Evolutionary conservation across 495 filamentous ascomycete species (phyloP).

Genomic region (Tirmania nivea): DNA sequence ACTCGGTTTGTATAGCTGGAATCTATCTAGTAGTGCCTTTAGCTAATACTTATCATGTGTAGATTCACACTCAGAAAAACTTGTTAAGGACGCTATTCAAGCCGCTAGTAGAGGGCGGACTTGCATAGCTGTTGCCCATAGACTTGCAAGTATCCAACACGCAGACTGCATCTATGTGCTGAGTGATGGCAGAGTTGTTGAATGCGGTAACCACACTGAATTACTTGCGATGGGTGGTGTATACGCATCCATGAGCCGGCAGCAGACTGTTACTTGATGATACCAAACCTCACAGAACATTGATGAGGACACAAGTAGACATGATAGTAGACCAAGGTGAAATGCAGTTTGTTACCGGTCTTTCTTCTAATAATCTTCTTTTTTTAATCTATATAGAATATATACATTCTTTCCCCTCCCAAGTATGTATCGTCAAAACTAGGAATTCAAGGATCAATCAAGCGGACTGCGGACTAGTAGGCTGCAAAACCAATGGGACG

Average conservation of each 20-base stretch:
- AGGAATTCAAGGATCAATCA: too few relatives aligned
- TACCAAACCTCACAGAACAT: too few relatives aligned
- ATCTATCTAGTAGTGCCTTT: not conserved
- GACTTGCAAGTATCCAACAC: constrained; percentile 13
- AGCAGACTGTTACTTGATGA: constrained; percentile 1
- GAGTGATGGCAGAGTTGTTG: constrained; percentile 10
- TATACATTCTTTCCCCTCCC: too few relatives aligned
- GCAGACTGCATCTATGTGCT: constrained; percentile 15
- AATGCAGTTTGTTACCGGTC: too few relatives aligned
- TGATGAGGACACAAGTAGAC: too few relatives aligned
- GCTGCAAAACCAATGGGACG: too few relatives aligned
- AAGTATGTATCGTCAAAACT: too few relatives aligned
- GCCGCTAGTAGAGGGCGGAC: constrained; percentile 12
- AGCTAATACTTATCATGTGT: not conserved
- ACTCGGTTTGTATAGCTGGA: constrained; percentile 26
- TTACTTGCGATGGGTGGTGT: constrained; percentile 6
- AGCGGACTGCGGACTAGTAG: too few relatives aligned
- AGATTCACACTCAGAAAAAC: constrained; percentile 13
- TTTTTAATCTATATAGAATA: too few relatives aligned
- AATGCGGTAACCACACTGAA: constrained; percentile 11
- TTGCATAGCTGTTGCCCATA: constrained; percentile 14
- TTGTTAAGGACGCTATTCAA: constrained; percentile 13
- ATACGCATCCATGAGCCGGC: constrained; percentile 11
- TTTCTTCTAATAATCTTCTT: too few relatives aligned
- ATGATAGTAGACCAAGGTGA: too few relatives aligned